Percentiles rank a stretch among this genome's conserved stretches.
These are phyloP conservation scores for Cyclotella atomus DNA, from an alignment of 108 stramenopile genomes.

Conservation along the genomic window DNA sequence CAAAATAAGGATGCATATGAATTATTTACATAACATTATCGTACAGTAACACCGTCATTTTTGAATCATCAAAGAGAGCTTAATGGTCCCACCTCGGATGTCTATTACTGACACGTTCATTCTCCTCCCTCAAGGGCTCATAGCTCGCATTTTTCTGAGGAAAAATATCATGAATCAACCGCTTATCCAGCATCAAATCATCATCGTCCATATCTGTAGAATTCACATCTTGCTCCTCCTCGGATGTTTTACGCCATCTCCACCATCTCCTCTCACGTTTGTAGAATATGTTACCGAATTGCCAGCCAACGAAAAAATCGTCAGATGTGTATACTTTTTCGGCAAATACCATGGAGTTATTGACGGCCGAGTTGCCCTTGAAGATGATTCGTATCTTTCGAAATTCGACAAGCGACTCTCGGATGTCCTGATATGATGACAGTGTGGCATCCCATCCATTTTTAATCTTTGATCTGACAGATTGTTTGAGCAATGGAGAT, in stretches of 20 bases:
- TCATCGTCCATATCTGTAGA: slow-evolving; percentile 11
- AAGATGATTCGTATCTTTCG: slow-evolving; percentile 21
- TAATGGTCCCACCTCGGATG: no score
- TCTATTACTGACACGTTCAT: no score
- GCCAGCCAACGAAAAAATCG: slow-evolving; percentile 38
- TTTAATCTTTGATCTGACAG: slow-evolving; percentile 17
- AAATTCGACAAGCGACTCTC: slow-evolving; percentile 25
- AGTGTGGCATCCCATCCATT: slow-evolving; percentile 26
- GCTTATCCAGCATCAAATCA: slow-evolving; percentile 26
- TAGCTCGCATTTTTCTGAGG: slow-evolving; percentile 19
- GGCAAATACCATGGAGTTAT: slow-evolving; percentile 16
- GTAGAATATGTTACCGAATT: slow-evolving; percentile 31
- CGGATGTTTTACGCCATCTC: background rate
- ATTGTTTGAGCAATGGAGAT: slow-evolving; percentile 16
- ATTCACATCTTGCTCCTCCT: background rate
- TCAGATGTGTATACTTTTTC: slow-evolving; percentile 30
- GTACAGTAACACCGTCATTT: no score
- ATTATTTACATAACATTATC: no score
- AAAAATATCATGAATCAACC: slow-evolving; percentile 35
- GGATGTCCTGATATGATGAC: slow-evolving; percentile 18
- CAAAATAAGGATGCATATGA: no score
- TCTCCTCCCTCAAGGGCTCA: slow-evolving; percentile 22
- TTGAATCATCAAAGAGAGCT: no score
- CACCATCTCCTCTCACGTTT: slow-evolving; percentile 6
- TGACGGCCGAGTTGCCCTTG: slow-evolving; percentile 27